A percentile compares a stretch with the other conserved stretches of the same genome.
Evolutionary conservation across 306 rosid species (phyloP).

Genomic region (Rosa multiflora): DNA sequence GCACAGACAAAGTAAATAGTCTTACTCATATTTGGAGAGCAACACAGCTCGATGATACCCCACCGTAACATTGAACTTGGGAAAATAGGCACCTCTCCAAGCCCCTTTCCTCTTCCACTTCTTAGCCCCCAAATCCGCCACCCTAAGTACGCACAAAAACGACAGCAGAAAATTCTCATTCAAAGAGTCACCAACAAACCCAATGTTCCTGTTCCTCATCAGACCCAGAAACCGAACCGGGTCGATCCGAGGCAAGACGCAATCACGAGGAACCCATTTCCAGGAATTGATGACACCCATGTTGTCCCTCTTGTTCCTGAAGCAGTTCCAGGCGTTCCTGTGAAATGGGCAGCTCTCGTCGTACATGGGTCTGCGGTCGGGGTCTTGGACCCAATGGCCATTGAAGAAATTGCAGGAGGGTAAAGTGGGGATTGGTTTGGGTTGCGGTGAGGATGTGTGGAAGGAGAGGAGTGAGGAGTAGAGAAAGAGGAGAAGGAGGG

Average conservation of each 20-base stretch:
- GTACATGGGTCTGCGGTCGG: conserved; percentile 57
- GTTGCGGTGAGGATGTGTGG: conserved; percentile 1
- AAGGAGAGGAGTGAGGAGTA: conserved; percentile 46
- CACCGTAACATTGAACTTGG: conserved; percentile 72
- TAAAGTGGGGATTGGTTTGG: conserved; percentile 16
- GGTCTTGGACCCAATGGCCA: conserved; percentile 67
- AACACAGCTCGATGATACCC: conserved; percentile 89
- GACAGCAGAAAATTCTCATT: conserved; percentile 83
- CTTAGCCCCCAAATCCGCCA: conserved; percentile 64
- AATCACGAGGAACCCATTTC: conserved; percentile 70
- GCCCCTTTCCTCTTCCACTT: conserved; percentile 90
- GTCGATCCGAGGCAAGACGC: conserved; percentile 62
- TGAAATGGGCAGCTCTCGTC: conserved; percentile 83
- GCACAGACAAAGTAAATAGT: neutral
- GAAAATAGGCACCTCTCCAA: conserved; percentile 93
- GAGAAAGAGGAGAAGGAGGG: conserved; percentile 45
- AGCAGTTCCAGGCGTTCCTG: conserved; percentile 89
- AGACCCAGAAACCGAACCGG: conserved; percentile 53
- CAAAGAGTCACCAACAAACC: conserved; percentile 81
- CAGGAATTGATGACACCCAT: conserved; percentile 68
- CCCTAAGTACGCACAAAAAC: conserved; percentile 67
- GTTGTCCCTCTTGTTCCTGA: conserved; percentile 69
- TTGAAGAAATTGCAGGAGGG: conserved; percentile 54
- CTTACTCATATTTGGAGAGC: conserved; percentile 75
- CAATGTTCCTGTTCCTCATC: conserved; percentile 73